Base-by-base conservation (phyloP, 1,284 basidiomycete species). In the Pterula multifida region DNA sequence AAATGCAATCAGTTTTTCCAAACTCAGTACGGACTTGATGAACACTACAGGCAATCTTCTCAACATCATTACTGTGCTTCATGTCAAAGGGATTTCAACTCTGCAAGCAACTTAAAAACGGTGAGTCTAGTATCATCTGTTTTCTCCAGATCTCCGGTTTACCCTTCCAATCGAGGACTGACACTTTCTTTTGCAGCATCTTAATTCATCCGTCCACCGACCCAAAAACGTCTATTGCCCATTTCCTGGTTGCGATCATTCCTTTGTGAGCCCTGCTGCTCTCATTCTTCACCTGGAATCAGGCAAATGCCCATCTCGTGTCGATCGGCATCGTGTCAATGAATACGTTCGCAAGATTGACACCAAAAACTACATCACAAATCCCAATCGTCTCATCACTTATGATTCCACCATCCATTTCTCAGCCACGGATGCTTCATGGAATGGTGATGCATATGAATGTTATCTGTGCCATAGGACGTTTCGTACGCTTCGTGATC, bases 381-480 rank as follows among this genome's bases (percentile, higher is more conserved):
- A 66, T 51, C 64, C 68, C 6, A 52, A 57, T 19, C 64, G 63
- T 19, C 60, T 69, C 26, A 53, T 75, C 35, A 65, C 64, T 12
- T 57, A 52, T n/a, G 56, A 56, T 21, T 45, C 42, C 42, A 35
- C 46, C 24, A 56, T 61, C 4, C 58, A 28, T 1, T 70, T 67
- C 54, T 54, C 57, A 25, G 78, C 75, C 22, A 71, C 68, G 12
- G 50, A 52, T 9, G 59, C 57, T 1, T 62, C 76, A 0, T 79
- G 68, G 69, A 79, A 79, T 52, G 68, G 68, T 0, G 3, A 19
- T 3, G 65, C 56, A 15, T 80, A 68, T 56, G 74, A 79, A 57
- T 81, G 78, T 58, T 73, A 73, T 54, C 62, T 81, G 13, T 80
- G 78, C 56, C 68, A 76, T 55, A 52, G 45, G 9, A 52, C 45